These are phyloP conservation scores for Adiantum capillusveneris DNA, from an alignment of 75 land plant genomes.

Conservation along the genomic window DNA sequence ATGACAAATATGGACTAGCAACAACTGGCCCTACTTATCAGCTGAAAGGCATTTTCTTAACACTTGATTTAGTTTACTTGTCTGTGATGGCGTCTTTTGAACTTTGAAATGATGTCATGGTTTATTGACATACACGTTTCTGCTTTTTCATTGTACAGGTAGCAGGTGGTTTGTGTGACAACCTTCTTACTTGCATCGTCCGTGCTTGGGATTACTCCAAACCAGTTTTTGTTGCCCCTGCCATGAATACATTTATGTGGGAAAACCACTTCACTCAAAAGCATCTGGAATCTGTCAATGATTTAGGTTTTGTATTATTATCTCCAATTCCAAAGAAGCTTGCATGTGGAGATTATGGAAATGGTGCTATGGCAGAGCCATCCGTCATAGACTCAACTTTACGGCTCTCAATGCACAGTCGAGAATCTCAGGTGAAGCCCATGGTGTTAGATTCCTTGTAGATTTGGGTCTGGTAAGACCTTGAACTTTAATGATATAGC, in stretches of 20 bases:
- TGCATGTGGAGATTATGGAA: constrained; percentile 93
- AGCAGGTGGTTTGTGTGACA: constrained; percentile 90
- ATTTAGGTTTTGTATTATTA: constrained; percentile 63
- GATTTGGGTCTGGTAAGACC: too few relatives aligned
- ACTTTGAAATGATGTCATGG: too few relatives aligned
- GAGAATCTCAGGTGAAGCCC: constrained; percentile 1
- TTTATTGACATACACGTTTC: too few relatives aligned
- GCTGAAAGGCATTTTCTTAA: too few relatives aligned
- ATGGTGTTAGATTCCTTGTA: not conserved
- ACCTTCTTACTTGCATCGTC: constrained; percentile 77
- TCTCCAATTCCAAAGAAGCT: constrained; percentile 72
- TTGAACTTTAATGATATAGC: too few relatives aligned
- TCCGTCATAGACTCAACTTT: constrained; percentile 52
- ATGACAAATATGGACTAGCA: too few relatives aligned
- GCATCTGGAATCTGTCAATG: constrained; percentile 52
- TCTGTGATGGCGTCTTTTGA: too few relatives aligned
- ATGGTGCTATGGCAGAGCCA: constrained; percentile 98
- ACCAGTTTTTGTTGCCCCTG: constrained; percentile 83
- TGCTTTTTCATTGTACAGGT: constrained; percentile 52
- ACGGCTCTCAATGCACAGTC: constrained; percentile 26
- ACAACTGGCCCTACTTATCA: too few relatives aligned
- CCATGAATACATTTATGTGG: constrained; percentile 98
- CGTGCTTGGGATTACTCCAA: constrained; percentile 93
- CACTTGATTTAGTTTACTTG: too few relatives aligned
- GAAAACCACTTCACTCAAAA: constrained; percentile 69